Conservation (phyloP, 176 grass and related monocot species). For the Raddia distichophylla region DNA sequence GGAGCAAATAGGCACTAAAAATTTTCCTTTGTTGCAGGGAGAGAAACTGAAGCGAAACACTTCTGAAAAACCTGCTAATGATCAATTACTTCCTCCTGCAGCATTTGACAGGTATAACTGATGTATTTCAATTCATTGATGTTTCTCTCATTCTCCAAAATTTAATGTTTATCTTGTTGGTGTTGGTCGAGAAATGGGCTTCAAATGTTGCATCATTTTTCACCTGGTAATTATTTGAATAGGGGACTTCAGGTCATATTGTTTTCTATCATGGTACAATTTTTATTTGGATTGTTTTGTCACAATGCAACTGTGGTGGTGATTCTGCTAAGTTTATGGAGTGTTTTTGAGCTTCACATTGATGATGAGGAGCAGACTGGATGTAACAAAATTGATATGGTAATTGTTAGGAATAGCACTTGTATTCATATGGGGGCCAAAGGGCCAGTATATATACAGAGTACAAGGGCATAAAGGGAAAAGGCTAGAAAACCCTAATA, state of each 20-base stretch:
- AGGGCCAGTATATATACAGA: too few species aligned
- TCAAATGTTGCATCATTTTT: constrained; percentile 40
- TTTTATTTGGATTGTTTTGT: constrained; percentile 24
- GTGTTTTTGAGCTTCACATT: constrained; percentile 81
- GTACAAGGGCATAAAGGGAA: too few species aligned
- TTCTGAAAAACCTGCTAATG: constrained; percentile 46
- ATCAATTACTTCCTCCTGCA: constrained; percentile 34
- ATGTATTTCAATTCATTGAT: constrained; percentile 7
- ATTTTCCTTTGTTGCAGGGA: constrained; percentile 47
- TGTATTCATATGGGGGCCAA: too few species aligned
- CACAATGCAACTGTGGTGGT: constrained; percentile 33
- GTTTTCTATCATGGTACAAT: background rate
- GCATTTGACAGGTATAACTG: constrained; percentile 52
- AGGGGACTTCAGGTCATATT: background rate
- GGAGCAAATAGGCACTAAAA: background rate
- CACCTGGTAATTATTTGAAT: constrained; percentile 46
- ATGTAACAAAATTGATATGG: constrained; percentile 84
- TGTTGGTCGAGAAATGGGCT: constrained; percentile 41
- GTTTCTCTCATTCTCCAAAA: background rate
- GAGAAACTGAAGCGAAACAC: constrained; percentile 73
- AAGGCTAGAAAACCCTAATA: too few species aligned
- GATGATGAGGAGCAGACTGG: constrained; percentile 62
- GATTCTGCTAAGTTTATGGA: constrained; percentile 52
- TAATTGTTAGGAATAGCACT: constrained; percentile 87
- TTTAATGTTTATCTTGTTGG: constrained; percentile 12